Evolutionary conservation across 306 rosid genomes (phyloP).

Genomic region (Gillenia trifoliata): DNA sequence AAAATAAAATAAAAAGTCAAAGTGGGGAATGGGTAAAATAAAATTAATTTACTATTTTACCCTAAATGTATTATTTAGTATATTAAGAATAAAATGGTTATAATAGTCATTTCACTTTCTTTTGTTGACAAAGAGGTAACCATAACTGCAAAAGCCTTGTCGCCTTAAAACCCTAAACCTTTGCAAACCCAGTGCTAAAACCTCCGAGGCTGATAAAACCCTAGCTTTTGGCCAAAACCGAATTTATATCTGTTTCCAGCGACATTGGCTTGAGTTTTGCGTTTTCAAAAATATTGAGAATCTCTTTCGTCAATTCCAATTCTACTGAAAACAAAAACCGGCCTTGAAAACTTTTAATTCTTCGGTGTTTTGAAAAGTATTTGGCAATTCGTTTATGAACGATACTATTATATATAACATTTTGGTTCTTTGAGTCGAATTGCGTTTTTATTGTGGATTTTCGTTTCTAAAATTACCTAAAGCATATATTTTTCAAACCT

Average conservation of each 20-base stretch:
- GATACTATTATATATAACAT: not conserved
- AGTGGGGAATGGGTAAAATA: too few relatives aligned
- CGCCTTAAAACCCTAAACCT: slow-evolving; percentile 31
- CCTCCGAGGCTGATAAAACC: not conserved
- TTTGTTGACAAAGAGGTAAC: too few relatives aligned
- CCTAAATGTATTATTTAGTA: too few relatives aligned
- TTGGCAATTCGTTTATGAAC: not conserved
- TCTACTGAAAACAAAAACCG: not conserved
- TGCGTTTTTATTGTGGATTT: not conserved
- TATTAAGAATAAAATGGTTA: too few relatives aligned
- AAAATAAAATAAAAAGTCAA: too few relatives aligned
- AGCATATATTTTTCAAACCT: not conserved
- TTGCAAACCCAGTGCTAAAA: not conserved
- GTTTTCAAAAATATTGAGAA: not conserved
- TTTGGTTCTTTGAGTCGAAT: not conserved
- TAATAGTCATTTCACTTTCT: too few relatives aligned
- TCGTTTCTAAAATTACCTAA: not conserved
- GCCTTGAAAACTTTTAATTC: not conserved
- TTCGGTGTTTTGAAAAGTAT: not conserved
- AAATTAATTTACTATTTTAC: too few relatives aligned
- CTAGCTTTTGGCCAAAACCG: not conserved
- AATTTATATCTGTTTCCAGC: not conserved
- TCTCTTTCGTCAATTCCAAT: not conserved
- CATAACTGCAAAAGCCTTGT: not conserved
- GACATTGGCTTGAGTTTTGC: not conserved